phyloP scores from a whole-genome alignment of 176 grass and related monocot species.

The Cymbopogon citratus region DNA sequence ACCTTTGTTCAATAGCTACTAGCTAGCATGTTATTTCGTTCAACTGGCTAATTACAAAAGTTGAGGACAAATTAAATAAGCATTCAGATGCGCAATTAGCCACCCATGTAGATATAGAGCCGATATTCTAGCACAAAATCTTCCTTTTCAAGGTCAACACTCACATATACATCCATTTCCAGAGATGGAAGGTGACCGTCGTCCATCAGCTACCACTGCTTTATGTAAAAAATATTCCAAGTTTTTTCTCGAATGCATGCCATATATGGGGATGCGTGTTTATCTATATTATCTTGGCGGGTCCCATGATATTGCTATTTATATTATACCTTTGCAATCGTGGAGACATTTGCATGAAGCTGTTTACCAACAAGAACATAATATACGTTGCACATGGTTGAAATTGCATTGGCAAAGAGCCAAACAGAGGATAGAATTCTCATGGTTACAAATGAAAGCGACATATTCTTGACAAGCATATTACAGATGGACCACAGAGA shows the following conservation, averaged over 20 bases:
- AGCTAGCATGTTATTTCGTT: not conserved
- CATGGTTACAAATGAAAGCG: not conserved
- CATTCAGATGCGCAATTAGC: not conserved
- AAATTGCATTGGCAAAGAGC: not conserved
- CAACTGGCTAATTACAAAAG: not conserved
- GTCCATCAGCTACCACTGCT: not conserved
- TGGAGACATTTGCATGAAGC: not conserved
- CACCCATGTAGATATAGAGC: not conserved
- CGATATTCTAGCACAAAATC: slow-evolving; percentile 32
- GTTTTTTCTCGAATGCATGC: not conserved
- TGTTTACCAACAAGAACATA: not conserved
- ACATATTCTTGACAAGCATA: not conserved
- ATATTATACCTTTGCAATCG: not conserved
- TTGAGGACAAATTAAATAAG: not conserved
- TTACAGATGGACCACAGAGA: not conserved
- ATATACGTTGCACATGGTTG: not conserved
- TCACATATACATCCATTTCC: not conserved
- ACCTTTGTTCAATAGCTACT: not conserved
- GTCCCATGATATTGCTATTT: not conserved
- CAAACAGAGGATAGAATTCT: not conserved
- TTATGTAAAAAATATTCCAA: not conserved
- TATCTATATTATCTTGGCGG: not conserved
- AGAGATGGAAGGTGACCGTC: slow-evolving; percentile 12
- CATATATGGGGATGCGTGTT: not conserved
- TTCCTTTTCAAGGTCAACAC: slow-evolving; percentile 27